Evolutionary conservation across 2,329 filamentous ascomycete genomes (phyloP).

Genomic region (Cladophialophora psammophila): DNA sequence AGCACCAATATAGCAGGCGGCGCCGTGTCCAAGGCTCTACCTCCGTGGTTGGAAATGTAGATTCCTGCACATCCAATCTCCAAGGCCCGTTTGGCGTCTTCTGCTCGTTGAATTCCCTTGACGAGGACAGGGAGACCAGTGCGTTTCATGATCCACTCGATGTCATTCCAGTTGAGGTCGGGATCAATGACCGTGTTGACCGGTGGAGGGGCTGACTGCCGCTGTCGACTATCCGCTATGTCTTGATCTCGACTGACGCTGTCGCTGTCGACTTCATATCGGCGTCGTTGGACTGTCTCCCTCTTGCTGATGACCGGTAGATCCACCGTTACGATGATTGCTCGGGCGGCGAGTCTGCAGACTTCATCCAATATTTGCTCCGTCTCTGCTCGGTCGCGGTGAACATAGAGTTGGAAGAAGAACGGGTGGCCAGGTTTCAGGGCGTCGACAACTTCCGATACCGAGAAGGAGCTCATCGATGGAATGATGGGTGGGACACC

Average conservation of each 20-base stretch:
- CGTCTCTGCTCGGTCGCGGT: constrained; percentile 62
- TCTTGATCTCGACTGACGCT: constrained; percentile 49
- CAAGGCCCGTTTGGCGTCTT: constrained; percentile 61
- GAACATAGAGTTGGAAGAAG: constrained; percentile 67
- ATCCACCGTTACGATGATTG: constrained; percentile 63
- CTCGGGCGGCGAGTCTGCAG: constrained; percentile 53
- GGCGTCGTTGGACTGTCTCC: constrained; percentile 49
- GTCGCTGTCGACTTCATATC: constrained; percentile 51
- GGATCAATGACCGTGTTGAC: constrained; percentile 56
- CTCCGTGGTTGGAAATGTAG: constrained; percentile 66
- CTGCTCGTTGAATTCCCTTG: constrained; percentile 65
- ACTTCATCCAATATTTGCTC: constrained; percentile 59
- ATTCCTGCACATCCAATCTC: constrained; percentile 62
- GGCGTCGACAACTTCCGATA: constrained; percentile 59
- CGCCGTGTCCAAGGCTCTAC: constrained; percentile 59
- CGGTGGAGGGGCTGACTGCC: background rate
- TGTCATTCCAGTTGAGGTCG: constrained; percentile 60
- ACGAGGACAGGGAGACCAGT: constrained; percentile 58
- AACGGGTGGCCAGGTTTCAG: constrained; percentile 30
- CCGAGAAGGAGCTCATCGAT: constrained; percentile 41
- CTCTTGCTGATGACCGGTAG: constrained; percentile 63
- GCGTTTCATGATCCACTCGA: constrained; percentile 59
- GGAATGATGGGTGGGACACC: constrained; percentile 8
- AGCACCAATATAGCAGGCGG: constrained; percentile 63
- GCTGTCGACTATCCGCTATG: too few species aligned